Conservation (phyloP, 129 eudicot genomes). For the Heracleum sosnowskyi region DNA sequence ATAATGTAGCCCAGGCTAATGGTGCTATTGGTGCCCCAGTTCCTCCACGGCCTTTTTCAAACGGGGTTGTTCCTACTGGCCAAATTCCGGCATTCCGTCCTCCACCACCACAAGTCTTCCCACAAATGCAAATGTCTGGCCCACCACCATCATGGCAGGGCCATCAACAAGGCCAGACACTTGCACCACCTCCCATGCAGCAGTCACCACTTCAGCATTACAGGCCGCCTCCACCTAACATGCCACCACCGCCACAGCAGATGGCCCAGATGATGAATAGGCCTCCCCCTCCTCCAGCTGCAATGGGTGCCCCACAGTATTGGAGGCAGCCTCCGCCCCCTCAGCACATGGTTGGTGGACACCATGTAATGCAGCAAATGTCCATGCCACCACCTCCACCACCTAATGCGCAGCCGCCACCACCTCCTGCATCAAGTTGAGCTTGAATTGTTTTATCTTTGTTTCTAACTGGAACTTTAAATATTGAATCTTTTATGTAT, state of each 20-base stretch:
- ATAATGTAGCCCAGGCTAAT: slow-evolving; percentile 46
- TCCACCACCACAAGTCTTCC: slow-evolving; percentile 51
- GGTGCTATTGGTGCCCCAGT: slow-evolving; percentile 41
- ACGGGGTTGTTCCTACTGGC: slow-evolving; percentile 55
- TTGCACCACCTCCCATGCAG: slow-evolving; percentile 33
- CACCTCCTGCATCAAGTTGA: slow-evolving; percentile 42
- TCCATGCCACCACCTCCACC: slow-evolving; percentile 57
- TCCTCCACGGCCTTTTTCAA: slow-evolving; percentile 65
- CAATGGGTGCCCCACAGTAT: slow-evolving; percentile 47
- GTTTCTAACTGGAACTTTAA: not conserved
- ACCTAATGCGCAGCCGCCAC: slow-evolving; percentile 36
- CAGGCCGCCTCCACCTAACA: slow-evolving; percentile 49
- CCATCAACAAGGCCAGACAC: slow-evolving; percentile 41
- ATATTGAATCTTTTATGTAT: not conserved
- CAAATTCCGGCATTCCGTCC: slow-evolving; percentile 59
- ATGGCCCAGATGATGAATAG: slow-evolving; percentile 41
- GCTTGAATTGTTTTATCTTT: not conserved
- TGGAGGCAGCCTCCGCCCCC: slow-evolving; percentile 94
- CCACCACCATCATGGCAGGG: slow-evolving; percentile 80
- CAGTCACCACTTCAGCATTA: slow-evolving; percentile 29
- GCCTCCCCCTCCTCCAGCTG: slow-evolving; percentile 77
- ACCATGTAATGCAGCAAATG: slow-evolving; percentile 62
- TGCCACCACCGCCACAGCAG: slow-evolving; percentile 69
- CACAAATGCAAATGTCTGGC: slow-evolving; percentile 61
- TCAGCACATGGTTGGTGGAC: slow-evolving; percentile 70